These are phyloP conservation scores for Martiniozyma abietophila DNA, from an alignment of 805 yeast genomes.

Conservation along the genomic window DNA sequence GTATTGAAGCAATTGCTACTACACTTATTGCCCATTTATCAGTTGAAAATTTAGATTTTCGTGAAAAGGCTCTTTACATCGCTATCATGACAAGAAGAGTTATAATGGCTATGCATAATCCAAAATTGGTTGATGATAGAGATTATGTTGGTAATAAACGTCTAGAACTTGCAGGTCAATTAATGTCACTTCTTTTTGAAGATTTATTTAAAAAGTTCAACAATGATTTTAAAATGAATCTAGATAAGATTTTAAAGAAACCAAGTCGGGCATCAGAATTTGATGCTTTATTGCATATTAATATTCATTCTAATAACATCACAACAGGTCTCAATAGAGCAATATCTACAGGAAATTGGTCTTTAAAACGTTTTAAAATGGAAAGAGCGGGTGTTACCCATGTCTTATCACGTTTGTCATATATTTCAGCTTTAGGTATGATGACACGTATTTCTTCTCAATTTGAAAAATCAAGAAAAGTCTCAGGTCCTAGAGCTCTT, in stretches of 20 bases:
- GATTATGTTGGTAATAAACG: conserved; percentile 98
- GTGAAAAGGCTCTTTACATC: conserved; percentile 88
- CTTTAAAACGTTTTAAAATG: conserved; percentile 97
- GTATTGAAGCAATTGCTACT: conserved; percentile 92
- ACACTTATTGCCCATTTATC: conserved; percentile 93
- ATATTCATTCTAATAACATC: conserved; percentile 85
- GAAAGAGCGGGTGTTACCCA: conserved; percentile 99
- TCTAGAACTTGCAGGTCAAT: conserved; percentile 93
- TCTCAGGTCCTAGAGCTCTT: conserved; percentile 96
- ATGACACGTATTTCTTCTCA: conserved; percentile 99
- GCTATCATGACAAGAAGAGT: conserved; percentile 97
- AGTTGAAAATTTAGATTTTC: conserved; percentile 71
- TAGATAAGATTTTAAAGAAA: conserved; percentile 87
- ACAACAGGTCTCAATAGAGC: conserved; percentile 94
- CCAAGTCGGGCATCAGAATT: conserved; percentile 93
- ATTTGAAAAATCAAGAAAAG: conserved; percentile 95
- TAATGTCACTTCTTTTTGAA: conserved; percentile 89
- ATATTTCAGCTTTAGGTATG: conserved; percentile 95
- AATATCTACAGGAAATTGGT: conserved; percentile 98
- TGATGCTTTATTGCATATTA: conserved; percentile 83
- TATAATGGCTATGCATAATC: conserved; percentile 88
- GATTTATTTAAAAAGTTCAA: conserved; percentile 96
- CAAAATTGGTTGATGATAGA: conserved; percentile 94
- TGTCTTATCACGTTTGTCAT: conserved; percentile 82
- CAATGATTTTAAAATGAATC: conserved; percentile 85